A percentile compares a stretch with the other conserved stretches of the same genome.
Conservation (phyloP, 2,329 filamentous ascomycete genomes). For the Arthroderma sp. region DNA sequence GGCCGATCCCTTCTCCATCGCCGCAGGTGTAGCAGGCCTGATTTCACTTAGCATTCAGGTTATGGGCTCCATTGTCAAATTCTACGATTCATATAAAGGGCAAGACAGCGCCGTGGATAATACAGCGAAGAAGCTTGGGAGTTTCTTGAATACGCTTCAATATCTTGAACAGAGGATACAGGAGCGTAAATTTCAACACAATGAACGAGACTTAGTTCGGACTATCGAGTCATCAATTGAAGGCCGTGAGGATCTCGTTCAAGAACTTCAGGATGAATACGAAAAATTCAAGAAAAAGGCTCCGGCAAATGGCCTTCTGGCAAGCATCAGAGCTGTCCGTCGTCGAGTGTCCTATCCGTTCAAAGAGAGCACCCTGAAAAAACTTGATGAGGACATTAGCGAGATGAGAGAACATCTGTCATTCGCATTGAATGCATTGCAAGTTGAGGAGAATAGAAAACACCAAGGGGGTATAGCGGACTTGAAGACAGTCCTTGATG, state of each 20-base stretch:
- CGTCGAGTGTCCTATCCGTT: slow-evolving; percentile 20
- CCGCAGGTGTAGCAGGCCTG: slow-evolving; percentile 21
- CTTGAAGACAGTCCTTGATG: background rate
- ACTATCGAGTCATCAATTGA: slow-evolving; percentile 20
- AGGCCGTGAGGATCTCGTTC: slow-evolving; percentile 20
- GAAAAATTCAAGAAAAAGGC: slow-evolving; percentile 19
- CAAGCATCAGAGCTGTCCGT: slow-evolving; percentile 9
- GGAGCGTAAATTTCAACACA: background rate
- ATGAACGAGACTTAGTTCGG: slow-evolving; percentile 12
- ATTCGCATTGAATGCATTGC: slow-evolving; percentile 24
- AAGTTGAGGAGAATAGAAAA: slow-evolving; percentile 15
- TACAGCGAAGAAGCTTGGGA: background rate
- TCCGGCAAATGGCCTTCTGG: background rate
- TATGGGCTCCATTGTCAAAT: slow-evolving; percentile 23
- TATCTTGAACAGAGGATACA: too few relatives aligned
- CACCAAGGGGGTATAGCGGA: slow-evolving; percentile 5
- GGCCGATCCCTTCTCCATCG: slow-evolving; percentile 19
- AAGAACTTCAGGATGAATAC: slow-evolving; percentile 20
- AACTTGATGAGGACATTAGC: slow-evolving; percentile 29
- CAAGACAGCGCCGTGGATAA: background rate
- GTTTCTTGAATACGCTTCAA: background rate
- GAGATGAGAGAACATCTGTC: slow-evolving; percentile 24
- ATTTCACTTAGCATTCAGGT: slow-evolving; percentile 26
- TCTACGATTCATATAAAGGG: slow-evolving; percentile 17
- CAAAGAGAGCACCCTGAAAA: slow-evolving; percentile 28